These are phyloP conservation scores for Calendula officinalis DNA, from an alignment of 129 eudicot species.

Conservation along the genomic window DNA sequence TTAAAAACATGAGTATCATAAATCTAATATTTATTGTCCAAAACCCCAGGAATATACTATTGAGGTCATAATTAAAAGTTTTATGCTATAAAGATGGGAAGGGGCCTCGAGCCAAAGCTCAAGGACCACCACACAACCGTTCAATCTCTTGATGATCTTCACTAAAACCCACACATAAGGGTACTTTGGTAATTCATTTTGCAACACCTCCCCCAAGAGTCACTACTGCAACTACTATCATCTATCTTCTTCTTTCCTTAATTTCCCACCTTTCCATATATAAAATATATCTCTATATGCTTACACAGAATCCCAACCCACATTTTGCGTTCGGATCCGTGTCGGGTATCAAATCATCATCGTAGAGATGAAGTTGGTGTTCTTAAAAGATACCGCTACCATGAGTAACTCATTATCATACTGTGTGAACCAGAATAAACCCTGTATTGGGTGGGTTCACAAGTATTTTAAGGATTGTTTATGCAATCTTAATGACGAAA, in stretches of 20 bases:
- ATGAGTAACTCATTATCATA: constrained; percentile 42
- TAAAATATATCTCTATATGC: neutral
- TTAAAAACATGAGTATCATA: no score
- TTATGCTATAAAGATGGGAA: constrained; percentile 13
- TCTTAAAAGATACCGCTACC: constrained; percentile 5
- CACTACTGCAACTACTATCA: constrained; percentile 26
- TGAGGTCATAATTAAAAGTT: no score
- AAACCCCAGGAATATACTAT: no score
- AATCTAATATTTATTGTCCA: neutral
- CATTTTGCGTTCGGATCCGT: constrained; percentile 22
- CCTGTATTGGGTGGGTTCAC: constrained; percentile 75
- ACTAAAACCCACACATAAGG: constrained; percentile 15
- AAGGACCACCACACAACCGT: constrained; percentile 14
- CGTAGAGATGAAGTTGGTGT: constrained; percentile 30
- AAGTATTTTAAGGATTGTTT: constrained; percentile 82
- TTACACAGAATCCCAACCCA: constrained; percentile 29
- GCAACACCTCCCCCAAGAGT: constrained; percentile 2
- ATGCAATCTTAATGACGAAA: constrained; percentile 61
- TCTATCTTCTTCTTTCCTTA: constrained; percentile 20
- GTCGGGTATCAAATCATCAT: constrained; percentile 9
- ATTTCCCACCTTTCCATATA: constrained; percentile 9
- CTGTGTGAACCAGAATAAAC: constrained; percentile 58
- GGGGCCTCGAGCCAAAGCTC: constrained; percentile 17
- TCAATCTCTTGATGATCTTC: constrained; percentile 11
- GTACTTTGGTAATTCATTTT: constrained; percentile 15